Evolutionary conservation across 1,284 basidiomycete genomes (phyloP).

Genomic region (Peniophora sp.): DNA sequence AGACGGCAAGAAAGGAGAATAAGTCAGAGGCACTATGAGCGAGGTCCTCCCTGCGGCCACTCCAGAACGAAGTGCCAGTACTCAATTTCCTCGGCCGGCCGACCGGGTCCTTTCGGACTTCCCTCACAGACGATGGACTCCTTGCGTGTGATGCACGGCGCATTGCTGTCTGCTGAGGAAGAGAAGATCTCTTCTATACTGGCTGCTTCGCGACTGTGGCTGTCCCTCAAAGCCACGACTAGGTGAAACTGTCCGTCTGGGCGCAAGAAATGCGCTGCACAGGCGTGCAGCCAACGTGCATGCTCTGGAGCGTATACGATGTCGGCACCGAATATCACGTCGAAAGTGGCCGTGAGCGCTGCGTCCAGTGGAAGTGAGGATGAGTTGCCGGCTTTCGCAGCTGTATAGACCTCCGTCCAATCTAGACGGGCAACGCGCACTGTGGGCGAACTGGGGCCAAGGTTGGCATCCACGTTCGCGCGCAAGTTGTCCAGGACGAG

Average conservation of each 20-base stretch:
- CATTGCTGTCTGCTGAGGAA: conserved; percentile 6
- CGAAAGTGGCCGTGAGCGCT: conserved; percentile 41
- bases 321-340: conserved; percentile 68
- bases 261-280: conserved; percentile 45
- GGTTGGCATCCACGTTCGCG: conserved; percentile 60
- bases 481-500: conserved; percentile 69
- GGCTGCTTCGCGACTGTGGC: conserved; percentile 51
- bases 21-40: too few species aligned
- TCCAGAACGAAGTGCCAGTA: conserved; percentile 64
- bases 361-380: conserved; percentile 1
- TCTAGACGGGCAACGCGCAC: conserved; percentile 41
- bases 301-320: conserved; percentile 70
- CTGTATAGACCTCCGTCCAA: conserved; percentile 49
- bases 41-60: conserved; percentile 27
- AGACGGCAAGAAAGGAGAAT: too few species aligned
- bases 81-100: conserved; percentile 40
- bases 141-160: conserved; percentile 38
- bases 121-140: conserved; percentile 50
- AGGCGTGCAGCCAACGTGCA: conserved; percentile 56
- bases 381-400: conserved; percentile 10
- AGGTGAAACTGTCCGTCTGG: conserved; percentile 48
- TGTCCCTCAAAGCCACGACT: conserved; percentile 64
- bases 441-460: conserved; percentile 21
- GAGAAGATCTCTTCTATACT: conserved; percentile 54
- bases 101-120: conserved; percentile 21